Conservation (phyloP, 441 rosid species). For the Theobroma grandiflorum region DNA sequence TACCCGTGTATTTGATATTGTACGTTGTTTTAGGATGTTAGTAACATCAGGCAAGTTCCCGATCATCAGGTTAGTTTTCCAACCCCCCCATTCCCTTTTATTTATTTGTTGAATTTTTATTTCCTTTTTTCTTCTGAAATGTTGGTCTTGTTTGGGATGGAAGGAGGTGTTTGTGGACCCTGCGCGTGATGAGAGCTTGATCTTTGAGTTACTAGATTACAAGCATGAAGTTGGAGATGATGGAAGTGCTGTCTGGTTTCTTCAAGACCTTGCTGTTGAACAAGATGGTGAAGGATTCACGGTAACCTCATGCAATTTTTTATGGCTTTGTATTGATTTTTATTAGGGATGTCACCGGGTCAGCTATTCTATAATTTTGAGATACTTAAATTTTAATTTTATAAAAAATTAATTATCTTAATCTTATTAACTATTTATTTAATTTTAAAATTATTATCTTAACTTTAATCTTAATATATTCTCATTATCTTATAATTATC, state of each 20-base stretch:
- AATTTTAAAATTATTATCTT: too few relatives aligned
- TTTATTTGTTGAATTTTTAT: background rate
- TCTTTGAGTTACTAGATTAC: constrained; percentile 76
- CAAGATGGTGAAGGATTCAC: constrained; percentile 73
- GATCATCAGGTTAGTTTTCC: constrained; percentile 67
- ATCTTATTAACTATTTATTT: too few relatives aligned
- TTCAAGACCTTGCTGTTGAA: constrained; percentile 76
- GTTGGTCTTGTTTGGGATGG: background rate
- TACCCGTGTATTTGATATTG: background rate
- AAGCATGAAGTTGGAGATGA: constrained; percentile 70
- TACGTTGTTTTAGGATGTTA: constrained; percentile 59
- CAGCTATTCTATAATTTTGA: too few relatives aligned
- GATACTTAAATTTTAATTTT: too few relatives aligned
- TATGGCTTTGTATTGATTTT: background rate
- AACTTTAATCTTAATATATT: too few relatives aligned
- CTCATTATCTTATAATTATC: too few relatives aligned
- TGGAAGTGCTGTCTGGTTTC: constrained; percentile 86
- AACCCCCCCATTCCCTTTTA: background rate
- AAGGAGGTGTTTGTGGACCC: constrained; percentile 89
- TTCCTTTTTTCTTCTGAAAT: background rate
- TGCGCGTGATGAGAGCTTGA: constrained; percentile 85
- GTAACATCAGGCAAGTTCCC: constrained; percentile 77
- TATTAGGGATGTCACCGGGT: too few relatives aligned
- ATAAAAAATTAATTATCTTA: too few relatives aligned
- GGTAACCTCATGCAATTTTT: constrained; percentile 41